Evolutionary conservation across 768 basidiomycete species (phyloP), one percentile per base, ranked within the genome.

Genomic region (Lactarius evosmus): DNA sequence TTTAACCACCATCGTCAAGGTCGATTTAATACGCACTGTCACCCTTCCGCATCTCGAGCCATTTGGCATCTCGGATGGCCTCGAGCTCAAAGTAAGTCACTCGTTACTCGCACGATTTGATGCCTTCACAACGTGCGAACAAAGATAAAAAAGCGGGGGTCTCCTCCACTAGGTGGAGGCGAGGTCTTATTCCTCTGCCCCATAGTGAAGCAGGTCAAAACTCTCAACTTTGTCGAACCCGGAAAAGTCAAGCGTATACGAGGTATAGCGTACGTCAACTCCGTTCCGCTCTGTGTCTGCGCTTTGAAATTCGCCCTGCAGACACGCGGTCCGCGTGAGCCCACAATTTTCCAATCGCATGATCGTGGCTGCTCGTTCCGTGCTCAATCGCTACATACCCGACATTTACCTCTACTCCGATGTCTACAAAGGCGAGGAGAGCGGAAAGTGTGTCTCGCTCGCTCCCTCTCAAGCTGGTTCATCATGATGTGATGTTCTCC

Each of bases 341-440:
- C 97, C 97, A 27, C 95, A 98, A 72, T 93, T 99, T 73, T 97
- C 95, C 2, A 97, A 97, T 74, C 85, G 97, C 41, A 93, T 98
- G 88, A 97, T 99, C 56, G 96, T 98, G 70, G 85, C 95, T 8
- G 86, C 93, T 19, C 87, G 97, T 41, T 95, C 93, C 2, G 81
- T 99, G 27, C 79, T 99, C 50, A 98, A 98, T 74, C 89, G 95
- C 4, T 97, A 91, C 74, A 97, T 98, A 63, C 96, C 97, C 40
- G 97, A 99, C 73, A 95, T 98, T 32, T 98, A 98, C 76, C 85
- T 99, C 41, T 96, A 98, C 74, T 96, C 97, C 4, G 97, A 99
- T 67, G 95, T 98, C 27, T 98, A 97, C 77, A 96, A 97, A 74
- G 95, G 95, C 7, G 91, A 93, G 19, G 97, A 98, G 66, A 95